Conservation (phyloP, 768 basidiomycete genomes). For the Sarcodon aspratus region DNA sequence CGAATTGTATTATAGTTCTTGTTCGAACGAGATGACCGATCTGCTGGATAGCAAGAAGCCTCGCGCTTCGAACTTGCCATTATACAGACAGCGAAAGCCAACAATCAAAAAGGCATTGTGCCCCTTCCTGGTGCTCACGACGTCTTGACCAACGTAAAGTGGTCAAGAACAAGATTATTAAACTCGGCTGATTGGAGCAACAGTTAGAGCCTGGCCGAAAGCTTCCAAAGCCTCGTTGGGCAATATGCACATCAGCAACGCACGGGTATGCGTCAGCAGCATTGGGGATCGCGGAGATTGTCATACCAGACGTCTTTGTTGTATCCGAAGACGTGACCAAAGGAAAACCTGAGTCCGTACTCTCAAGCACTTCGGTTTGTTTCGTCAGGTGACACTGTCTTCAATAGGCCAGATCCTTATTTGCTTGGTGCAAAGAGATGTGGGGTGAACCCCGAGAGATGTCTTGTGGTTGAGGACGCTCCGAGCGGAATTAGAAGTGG, state of each 20-base stretch:
- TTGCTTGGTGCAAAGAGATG: constrained; percentile 70
- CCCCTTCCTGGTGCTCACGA: constrained; percentile 58
- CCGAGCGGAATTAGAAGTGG: constrained; percentile 79
- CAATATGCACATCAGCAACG: constrained; percentile 84
- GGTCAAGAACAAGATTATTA: too few relatives aligned
- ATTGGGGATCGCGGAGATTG: constrained; percentile 51
- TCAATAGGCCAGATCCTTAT: constrained; percentile 75
- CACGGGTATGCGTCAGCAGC: constrained; percentile 64
- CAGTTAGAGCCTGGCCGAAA: constrained; percentile 18
- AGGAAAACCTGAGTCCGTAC: constrained; percentile 67
- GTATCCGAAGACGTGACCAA: constrained; percentile 72
- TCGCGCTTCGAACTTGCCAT: constrained; percentile 75
- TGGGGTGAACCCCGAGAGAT: constrained; percentile 50
- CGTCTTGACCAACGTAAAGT: too few relatives aligned
- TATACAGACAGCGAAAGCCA: constrained; percentile 41
- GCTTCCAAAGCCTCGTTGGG: constrained; percentile 60
- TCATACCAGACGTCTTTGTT: constrained; percentile 64
- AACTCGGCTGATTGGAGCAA: too few relatives aligned
- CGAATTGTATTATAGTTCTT: too few relatives aligned
- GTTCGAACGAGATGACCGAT: not conserved
- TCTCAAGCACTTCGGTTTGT: not conserved
- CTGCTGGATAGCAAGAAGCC: constrained; percentile 52
- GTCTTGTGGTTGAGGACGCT: constrained; percentile 89
- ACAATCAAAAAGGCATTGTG: constrained; percentile 52
- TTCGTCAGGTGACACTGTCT: constrained; percentile 1